Evolutionary conservation across 1,284 basidiomycete species (phyloP).

Genomic region (Xerocomus nothofagi): DNA sequence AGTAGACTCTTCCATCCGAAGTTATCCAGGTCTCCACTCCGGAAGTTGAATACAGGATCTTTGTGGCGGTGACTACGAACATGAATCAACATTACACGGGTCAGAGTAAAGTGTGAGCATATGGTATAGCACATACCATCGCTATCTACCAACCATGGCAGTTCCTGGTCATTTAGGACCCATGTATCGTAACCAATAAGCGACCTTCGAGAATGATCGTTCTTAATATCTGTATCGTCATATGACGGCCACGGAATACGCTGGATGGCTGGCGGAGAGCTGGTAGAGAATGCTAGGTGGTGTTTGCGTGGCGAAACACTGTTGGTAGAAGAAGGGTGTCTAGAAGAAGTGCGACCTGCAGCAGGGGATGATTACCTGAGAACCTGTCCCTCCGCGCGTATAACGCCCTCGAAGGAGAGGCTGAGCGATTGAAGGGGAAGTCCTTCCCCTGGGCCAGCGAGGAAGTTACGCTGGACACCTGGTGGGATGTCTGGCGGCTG

Average conservation of each 20-base stretch:
- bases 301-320: conserved; percentile 73
- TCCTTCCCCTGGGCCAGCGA: conserved; percentile 79
- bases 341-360: conserved; percentile 2
- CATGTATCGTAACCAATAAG: conserved; percentile 63
- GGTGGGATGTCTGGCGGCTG: conserved; percentile 51
- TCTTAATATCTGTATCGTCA: conserved; percentile 42
- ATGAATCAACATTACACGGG: not conserved
- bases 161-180: conserved; percentile 66
- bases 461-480: conserved; percentile 63
- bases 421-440: conserved; percentile 61
- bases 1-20: conserved; percentile 76
- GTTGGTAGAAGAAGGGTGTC: not conserved
- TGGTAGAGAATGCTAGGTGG: conserved; percentile 71
- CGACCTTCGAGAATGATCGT: conserved; percentile 30
- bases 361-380: conserved; percentile 49
- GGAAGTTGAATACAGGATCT: conserved; percentile 56
- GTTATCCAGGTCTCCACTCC: conserved; percentile 79
- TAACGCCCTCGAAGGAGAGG: conserved; percentile 79
- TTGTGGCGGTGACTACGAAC: conserved; percentile 54
- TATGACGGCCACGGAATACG: conserved; percentile 76
- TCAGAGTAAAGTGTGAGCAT: not conserved
- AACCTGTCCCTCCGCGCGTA: conserved; percentile 74
- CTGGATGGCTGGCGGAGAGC: conserved; percentile 68
- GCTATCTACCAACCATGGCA: conserved; percentile 70
- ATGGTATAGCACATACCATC: conserved; percentile 50